Conservation (phyloP, 345 rosid genomes). For the Sonneratia caseolaris region DNA sequence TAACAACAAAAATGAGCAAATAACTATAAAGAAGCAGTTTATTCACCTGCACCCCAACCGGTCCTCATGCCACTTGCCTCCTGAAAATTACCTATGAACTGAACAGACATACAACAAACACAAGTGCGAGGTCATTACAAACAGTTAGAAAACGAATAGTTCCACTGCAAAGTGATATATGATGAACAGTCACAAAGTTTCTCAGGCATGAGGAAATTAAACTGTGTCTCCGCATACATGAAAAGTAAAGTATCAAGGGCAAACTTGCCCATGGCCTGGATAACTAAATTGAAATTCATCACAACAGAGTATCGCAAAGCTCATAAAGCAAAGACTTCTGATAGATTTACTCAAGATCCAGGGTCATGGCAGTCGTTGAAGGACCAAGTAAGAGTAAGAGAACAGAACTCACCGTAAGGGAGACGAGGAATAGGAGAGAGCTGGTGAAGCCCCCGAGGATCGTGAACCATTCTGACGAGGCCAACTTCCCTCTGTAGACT, state of each 20-base stretch:
- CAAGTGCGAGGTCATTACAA: background rate
- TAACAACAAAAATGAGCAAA: background rate
- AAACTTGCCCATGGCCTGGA: too few species aligned
- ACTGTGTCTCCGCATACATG: too few species aligned
- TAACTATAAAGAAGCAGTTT: background rate
- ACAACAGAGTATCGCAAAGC: too few species aligned
- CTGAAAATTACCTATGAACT: conserved; percentile 86
- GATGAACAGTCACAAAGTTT: too few species aligned
- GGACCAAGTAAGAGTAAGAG: conserved; percentile 11
- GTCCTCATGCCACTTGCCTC: conserved; percentile 70
- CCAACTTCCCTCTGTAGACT: conserved; percentile 66
- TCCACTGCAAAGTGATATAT: background rate
- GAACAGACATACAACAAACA: conserved; percentile 17
- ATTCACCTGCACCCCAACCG: conserved; percentile 87
- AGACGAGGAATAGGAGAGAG: conserved; percentile 67
- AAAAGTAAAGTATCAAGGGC: too few species aligned
- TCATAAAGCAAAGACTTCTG: too few species aligned
- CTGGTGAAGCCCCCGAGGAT: conserved; percentile 82
- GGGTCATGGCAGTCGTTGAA: too few species aligned
- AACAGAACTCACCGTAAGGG: conserved; percentile 43
- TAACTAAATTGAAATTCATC: too few species aligned
- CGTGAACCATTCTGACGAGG: conserved; percentile 67
- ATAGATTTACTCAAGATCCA: background rate
- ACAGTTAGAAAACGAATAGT: background rate
- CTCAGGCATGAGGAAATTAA: too few species aligned